Percentiles rank a stretch among this genome's conserved stretches.
Evolutionary conservation across 768 basidiomycete species (phyloP).

Genomic region (Trametopsis cervina): DNA sequence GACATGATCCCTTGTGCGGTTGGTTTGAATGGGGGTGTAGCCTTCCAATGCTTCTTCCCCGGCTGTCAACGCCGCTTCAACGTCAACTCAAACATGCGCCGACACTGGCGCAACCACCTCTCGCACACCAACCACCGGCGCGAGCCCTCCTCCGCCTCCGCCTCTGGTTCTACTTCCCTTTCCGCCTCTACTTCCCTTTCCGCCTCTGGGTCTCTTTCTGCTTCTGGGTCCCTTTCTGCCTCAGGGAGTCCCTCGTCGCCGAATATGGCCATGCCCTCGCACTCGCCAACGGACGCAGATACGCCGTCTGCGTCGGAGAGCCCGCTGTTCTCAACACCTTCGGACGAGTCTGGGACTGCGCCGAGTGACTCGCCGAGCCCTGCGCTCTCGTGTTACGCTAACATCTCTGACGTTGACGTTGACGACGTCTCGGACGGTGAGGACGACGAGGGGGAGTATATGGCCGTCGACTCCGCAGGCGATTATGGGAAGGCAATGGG

Average conservation of each 20-base stretch:
- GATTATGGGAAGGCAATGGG: no score
- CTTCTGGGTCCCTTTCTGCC: not conserved
- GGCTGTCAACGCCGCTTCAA: conserved; percentile 74
- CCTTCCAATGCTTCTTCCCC: conserved; percentile 69
- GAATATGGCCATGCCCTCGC: no score
- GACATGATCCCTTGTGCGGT: no score
- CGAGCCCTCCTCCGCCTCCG: conserved; percentile 9
- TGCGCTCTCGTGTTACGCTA: not conserved
- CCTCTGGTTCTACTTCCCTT: not conserved
- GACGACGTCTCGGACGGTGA: not conserved
- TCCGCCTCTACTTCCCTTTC: not conserved
- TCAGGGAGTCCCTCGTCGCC: no score
- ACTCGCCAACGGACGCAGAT: no score
- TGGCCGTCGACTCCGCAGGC: not conserved
- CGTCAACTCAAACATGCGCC: conserved; percentile 80
- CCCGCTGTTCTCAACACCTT: no score
- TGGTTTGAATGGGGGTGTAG: no score
- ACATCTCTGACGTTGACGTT: not conserved
- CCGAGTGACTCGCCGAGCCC: not conserved
- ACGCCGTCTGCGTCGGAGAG: no score
- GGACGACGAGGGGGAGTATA: not conserved
- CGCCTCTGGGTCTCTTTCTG: no score
- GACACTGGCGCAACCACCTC: conserved; percentile 66
- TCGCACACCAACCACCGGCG: conserved; percentile 11
- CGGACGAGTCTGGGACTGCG: no score